A percentile compares a stretch with the other conserved stretches of the same genome.
phyloP scores from a whole-genome alignment of 495 filamentous ascomycete species.

The Aspergillus hancockii region DNA sequence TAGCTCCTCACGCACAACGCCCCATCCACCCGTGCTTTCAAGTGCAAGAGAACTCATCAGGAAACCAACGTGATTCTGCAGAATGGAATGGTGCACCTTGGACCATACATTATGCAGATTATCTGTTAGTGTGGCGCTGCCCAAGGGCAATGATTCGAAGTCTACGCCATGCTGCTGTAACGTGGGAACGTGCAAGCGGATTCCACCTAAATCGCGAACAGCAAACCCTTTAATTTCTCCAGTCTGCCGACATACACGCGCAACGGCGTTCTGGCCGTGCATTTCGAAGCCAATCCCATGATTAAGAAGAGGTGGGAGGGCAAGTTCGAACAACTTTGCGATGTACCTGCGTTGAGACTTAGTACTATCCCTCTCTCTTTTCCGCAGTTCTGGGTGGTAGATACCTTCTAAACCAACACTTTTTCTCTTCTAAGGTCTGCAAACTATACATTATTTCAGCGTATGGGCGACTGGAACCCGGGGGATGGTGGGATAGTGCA shows the following conservation, averaged over 20 bases:
- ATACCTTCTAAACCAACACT: no score
- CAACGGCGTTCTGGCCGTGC: slow-evolving; percentile 22
- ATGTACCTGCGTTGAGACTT: no score
- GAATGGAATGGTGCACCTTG: slow-evolving; percentile 21
- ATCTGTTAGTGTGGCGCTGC: slow-evolving; percentile 9
- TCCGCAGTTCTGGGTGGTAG: no score
- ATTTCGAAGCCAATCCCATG: slow-evolving; percentile 22
- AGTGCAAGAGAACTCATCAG: background rate
- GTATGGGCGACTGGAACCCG: no score
- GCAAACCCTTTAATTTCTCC: slow-evolving; percentile 21
- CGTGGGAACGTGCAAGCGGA: slow-evolving; percentile 22
- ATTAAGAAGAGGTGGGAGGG: slow-evolving; percentile 16
- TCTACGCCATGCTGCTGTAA: background rate
- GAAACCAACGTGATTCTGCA: slow-evolving; percentile 21
- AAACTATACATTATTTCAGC: no score
- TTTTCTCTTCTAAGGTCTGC: no score
- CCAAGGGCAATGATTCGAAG: background rate
- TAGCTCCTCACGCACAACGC: background rate
- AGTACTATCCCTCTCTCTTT: no score
- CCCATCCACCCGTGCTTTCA: background rate
- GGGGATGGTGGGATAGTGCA: no score
- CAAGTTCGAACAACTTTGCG: slow-evolving; percentile 7
- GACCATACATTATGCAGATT: slow-evolving; percentile 17
- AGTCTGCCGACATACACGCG: slow-evolving; percentile 15
- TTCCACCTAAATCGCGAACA: slow-evolving; percentile 20